phyloP scores from a whole-genome alignment of 2,329 filamentous ascomycete genomes.

The Periconia sp. region DNA sequence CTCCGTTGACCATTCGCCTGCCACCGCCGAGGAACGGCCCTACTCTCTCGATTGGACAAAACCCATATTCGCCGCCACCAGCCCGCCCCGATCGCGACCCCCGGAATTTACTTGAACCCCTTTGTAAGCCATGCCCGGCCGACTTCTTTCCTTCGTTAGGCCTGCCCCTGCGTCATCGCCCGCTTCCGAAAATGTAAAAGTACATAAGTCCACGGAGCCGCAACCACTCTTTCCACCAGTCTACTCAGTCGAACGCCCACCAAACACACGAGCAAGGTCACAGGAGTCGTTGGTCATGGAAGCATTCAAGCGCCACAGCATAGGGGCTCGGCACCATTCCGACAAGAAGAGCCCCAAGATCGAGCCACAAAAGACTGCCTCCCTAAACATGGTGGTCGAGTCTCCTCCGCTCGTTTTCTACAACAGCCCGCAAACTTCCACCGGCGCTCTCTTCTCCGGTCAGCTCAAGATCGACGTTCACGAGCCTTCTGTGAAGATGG shows the following conservation, averaged over 20 bases:
- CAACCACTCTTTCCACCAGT: conserved; percentile 37
- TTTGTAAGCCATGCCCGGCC: conserved; percentile 42
- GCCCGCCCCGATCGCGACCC: conserved; percentile 25
- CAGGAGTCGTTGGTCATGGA: conserved; percentile 48
- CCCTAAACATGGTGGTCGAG: conserved; percentile 72
- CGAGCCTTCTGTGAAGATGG: conserved; percentile 68
- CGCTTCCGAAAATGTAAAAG: conserved; percentile 25
- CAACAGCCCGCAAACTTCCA: conserved; percentile 74
- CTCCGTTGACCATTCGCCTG: too few species aligned
- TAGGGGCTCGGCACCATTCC: conserved; percentile 28
- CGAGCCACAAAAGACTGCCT: conserved; percentile 53
- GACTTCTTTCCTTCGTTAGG: conserved; percentile 41
- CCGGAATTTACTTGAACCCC: conserved; percentile 28
- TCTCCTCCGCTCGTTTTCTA: conserved; percentile 87
- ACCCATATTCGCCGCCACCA: conserved; percentile 15
- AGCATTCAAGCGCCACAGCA: conserved; percentile 46
- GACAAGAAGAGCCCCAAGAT: conserved; percentile 44
- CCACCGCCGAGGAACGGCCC: too few species aligned
- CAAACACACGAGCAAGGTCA: conserved; percentile 33
- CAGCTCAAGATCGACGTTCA: conserved; percentile 77
- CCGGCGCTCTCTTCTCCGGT: conserved; percentile 84
- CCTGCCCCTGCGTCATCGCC: conserved; percentile 39
- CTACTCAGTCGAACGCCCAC: conserved; percentile 42
- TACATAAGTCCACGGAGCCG: conserved; percentile 19
- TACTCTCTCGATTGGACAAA: conserved; percentile 23